Conservation (phyloP, 2,329 filamentous ascomycete genomes). For the Endoconidiophora laricicola region DNA sequence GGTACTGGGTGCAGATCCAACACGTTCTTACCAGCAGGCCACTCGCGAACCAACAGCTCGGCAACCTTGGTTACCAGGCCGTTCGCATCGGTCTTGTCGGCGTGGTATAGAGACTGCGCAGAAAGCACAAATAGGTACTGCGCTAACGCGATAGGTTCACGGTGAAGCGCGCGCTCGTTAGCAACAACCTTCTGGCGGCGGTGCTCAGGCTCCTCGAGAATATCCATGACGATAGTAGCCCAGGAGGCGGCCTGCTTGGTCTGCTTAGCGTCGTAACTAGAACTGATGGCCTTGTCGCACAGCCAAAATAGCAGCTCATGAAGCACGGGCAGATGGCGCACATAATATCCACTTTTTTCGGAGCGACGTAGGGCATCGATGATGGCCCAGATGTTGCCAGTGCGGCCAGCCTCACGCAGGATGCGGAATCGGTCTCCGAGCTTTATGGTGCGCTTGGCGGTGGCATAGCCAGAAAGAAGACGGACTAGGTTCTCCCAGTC, state of each 20-base stretch:
- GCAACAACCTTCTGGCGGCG: slow-evolving; percentile 13
- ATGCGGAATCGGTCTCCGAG: slow-evolving; percentile 23
- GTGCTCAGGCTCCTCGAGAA: slow-evolving; percentile 30
- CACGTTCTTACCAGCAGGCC: slow-evolving; percentile 25
- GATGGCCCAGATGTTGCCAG: slow-evolving; percentile 27
- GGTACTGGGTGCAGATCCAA: slow-evolving; percentile 21
- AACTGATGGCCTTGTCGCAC: slow-evolving; percentile 26
- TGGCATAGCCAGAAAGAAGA: slow-evolving; percentile 33
- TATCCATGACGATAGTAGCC: slow-evolving; percentile 31
- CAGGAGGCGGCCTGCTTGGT: slow-evolving; percentile 28
- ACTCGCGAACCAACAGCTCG: slow-evolving; percentile 22
- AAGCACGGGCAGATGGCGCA: slow-evolving; percentile 20
- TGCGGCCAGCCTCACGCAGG: slow-evolving; percentile 24
- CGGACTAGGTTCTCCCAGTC: slow-evolving; percentile 37
- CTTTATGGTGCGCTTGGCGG: slow-evolving; percentile 25
- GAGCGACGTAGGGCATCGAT: slow-evolving; percentile 34
- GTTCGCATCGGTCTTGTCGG: slow-evolving; percentile 18
- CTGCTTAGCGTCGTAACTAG: slow-evolving; percentile 20
- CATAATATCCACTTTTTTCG: slow-evolving; percentile 28
- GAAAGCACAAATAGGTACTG: slow-evolving; percentile 29
- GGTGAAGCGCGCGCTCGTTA: slow-evolving; percentile 19
- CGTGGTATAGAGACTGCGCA: slow-evolving; percentile 21
- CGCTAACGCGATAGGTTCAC: slow-evolving; percentile 28
- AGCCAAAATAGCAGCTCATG: slow-evolving; percentile 23
- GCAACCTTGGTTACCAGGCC: slow-evolving; percentile 24